These are phyloP conservation scores for Botrytis medusae DNA, from an alignment of 2,329 filamentous ascomycete species.

Conservation along the genomic window DNA sequence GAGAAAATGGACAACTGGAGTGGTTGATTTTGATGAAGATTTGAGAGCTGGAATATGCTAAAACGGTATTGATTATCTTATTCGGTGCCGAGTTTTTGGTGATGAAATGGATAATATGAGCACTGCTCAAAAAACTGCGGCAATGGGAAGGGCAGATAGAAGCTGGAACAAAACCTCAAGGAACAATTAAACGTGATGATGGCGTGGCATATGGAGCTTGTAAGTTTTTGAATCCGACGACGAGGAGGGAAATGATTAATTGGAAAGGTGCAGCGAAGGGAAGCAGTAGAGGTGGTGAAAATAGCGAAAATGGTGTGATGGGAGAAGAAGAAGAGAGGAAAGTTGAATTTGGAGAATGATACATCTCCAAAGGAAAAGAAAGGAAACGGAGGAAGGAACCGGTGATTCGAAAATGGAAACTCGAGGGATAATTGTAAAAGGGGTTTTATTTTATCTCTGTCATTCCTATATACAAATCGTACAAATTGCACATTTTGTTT, in stretches of 20 bases:
- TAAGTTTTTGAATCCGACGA: conserved; percentile 51
- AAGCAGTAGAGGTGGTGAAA: neutral
- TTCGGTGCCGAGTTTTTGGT: no score
- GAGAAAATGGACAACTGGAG: no score
- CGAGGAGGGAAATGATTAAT: conserved; percentile 25
- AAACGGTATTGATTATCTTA: no score
- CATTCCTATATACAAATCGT: no score
- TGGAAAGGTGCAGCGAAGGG: neutral
- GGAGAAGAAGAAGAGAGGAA: conserved; percentile 1
- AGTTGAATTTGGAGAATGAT: neutral
- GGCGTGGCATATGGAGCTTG: conserved; percentile 43
- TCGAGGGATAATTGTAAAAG: conserved; percentile 50
- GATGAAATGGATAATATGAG: no score
- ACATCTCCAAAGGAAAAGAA: neutral
- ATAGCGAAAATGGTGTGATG: neutral
- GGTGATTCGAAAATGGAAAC: conserved; percentile 42
- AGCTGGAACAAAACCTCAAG: neutral
- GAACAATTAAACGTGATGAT: conserved; percentile 6
- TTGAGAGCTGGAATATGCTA: no score
- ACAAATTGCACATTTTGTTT: no score
- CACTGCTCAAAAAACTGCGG: no score
- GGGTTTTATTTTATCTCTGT: conserved; percentile 32
- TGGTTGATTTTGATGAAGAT: no score
- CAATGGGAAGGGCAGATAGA: no score
- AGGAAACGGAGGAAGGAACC: neutral